phyloP scores from a whole-genome alignment of 2,329 filamentous ascomycete species.

The Metarhizium brunneum region DNA sequence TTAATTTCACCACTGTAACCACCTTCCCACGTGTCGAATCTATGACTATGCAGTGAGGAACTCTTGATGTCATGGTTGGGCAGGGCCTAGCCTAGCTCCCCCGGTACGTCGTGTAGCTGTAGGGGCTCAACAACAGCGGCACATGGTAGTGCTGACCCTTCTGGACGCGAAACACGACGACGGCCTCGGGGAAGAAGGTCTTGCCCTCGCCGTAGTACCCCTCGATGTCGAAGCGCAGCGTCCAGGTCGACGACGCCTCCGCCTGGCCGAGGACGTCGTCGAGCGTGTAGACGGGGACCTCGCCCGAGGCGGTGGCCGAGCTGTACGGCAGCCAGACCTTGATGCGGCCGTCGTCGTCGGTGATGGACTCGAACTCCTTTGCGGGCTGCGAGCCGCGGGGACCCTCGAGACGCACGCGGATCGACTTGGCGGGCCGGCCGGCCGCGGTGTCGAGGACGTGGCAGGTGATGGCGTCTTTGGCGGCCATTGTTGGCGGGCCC shows the following conservation, averaged over 20 bases:
- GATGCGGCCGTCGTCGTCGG: slow-evolving; percentile 70
- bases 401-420: slow-evolving; percentile 55
- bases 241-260: slow-evolving; percentile 47
- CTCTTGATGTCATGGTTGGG: neutral
- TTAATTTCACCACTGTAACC: too few species aligned
- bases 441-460: slow-evolving; percentile 77
- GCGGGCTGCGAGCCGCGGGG: slow-evolving; percentile 24
- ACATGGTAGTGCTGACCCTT: slow-evolving; percentile 68
- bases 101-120: slow-evolving; percentile 74
- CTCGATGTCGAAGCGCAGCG: slow-evolving; percentile 63
- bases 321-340: slow-evolving; percentile 56
- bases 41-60: too few species aligned
- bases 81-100: slow-evolving; percentile 47
- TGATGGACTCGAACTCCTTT: slow-evolving; percentile 50
- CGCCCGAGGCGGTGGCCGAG: slow-evolving; percentile 38
- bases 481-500: slow-evolving; percentile 3
- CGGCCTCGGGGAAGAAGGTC: slow-evolving; percentile 53
- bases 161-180: slow-evolving; percentile 42
- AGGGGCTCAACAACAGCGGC: slow-evolving; percentile 66
- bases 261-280: slow-evolving; percentile 42
- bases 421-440: slow-evolving; percentile 56
- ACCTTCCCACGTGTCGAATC: too few species aligned
- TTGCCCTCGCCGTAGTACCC: slow-evolving; percentile 58
- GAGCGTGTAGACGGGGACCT: slow-evolving; percentile 49
- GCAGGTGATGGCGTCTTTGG: slow-evolving; percentile 67